phyloP scores from a whole-genome alignment of 2,329 filamentous ascomycete species.

The Pyricularia grisea region DNA sequence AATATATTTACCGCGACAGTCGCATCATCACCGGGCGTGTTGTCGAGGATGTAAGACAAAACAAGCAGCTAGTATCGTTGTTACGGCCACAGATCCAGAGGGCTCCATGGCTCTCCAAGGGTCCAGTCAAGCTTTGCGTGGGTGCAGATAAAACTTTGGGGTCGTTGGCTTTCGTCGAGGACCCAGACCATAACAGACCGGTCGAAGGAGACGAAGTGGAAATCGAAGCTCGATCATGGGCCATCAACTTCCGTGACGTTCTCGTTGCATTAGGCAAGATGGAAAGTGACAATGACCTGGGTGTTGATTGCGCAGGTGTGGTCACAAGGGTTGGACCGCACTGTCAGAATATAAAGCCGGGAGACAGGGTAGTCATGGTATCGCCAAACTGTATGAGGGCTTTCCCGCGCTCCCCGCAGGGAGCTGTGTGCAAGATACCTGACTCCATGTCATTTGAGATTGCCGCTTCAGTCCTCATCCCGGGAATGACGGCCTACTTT shows the following conservation, averaged over 20 bases:
- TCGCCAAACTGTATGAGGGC: not conserved
- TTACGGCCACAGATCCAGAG: not conserved
- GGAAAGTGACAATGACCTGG: conserved; percentile 16
- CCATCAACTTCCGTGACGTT: conserved; percentile 29
- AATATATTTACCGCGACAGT: not conserved
- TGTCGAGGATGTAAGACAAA: not conserved
- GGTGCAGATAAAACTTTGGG: not conserved
- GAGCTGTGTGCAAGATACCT: conserved; percentile 18
- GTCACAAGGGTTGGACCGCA: conserved; percentile 20
- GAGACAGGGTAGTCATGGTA: conserved; percentile 15
- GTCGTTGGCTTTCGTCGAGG: not conserved
- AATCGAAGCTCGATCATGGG: conserved; percentile 21
- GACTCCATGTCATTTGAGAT: conserved; percentile 10
- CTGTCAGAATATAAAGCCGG: conserved; percentile 15
- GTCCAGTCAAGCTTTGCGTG: not conserved
- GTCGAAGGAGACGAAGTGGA: conserved; percentile 19
- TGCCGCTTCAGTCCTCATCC: conserved; percentile 15
- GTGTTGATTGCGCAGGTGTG: conserved; percentile 19
- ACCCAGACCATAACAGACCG: not conserved
- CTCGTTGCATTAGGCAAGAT: conserved; percentile 23
- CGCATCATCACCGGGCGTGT: not conserved
- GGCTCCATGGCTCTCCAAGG: not conserved
- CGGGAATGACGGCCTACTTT: conserved; percentile 17
- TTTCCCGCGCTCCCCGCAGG: conserved; percentile 8
- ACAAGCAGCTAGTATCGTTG: not conserved